Base-by-base conservation (phyloP, 345 rosid genomes). In the Lumnitzera racemosa region DNA sequence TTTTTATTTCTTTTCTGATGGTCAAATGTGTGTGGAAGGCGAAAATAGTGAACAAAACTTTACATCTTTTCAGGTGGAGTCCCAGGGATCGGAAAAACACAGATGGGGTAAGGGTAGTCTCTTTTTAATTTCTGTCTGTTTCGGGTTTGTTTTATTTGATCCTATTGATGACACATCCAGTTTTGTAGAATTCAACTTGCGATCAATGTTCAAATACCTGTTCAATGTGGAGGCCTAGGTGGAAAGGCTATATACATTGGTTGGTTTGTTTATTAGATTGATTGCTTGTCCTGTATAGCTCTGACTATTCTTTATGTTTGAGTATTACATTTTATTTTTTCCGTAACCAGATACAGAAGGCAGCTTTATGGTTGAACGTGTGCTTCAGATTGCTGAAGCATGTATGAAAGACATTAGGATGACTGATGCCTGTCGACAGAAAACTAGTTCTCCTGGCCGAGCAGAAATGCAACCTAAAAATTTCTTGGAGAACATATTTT, bases 31-130 rank as follows among this genome's bases (percentile, higher is more conserved):
- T 27, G 23, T 47, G 13, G 25, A 52, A 59, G 43, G 46, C 24
- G 3, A 13, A n/a, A 3, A 31, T 24, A 31, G 15, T 16, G 58
- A 57, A 15, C 2, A 15, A 46, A 51, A 14, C 48, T 47, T 60
- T 46, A 56, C 57, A 24, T 68, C 17, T 49, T 24, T 64, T 20
- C 61, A 83, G 96, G 96, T 69, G 96, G 92, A 3, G 84, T 85
- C 17, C 98, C 98, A 0, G 96, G 97, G 51, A 92, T 92, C 53
- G 96, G 97, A 69, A 92, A 92, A 82, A 92, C 98, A 36, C 98
- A 92, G 76, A 64, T 92, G 57, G 98, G 97, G 97, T 87, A 82
- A 66, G 25, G 47, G 50, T 65, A 11, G 51, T 70, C 15, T 59
- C 59, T 55, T 31, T 73, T 48, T 71, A 49, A 12, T 65, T 58